Percentiles rank a stretch among this genome's conserved stretches.
These are phyloP conservation scores for Cotoneaster glaucophyllus DNA, from an alignment of 306 rosid species.

Conservation along the genomic window DNA sequence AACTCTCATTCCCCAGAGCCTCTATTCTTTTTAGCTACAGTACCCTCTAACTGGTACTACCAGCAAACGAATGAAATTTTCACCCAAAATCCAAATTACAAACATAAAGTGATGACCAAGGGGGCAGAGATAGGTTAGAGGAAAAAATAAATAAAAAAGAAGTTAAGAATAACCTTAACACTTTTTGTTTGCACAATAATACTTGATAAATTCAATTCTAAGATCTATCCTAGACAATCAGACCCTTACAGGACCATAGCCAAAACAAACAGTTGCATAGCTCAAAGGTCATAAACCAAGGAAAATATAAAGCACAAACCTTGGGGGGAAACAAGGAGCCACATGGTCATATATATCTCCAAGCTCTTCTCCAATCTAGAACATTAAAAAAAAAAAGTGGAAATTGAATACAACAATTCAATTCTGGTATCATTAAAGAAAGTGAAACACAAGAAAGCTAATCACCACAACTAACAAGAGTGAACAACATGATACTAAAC, in stretches of 20 bases:
- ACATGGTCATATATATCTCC: slow-evolving; percentile 87
- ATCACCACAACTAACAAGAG: background rate
- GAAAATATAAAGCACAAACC: slow-evolving; percentile 41
- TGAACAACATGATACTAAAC: background rate
- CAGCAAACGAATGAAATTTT: background rate
- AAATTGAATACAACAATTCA: background rate
- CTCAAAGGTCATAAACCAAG: slow-evolving; percentile 18
- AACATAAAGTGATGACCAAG: background rate
- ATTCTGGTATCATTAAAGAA: background rate
- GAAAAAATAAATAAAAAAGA: background rate
- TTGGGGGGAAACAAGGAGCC: slow-evolving; percentile 98
- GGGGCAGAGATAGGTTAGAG: too few species aligned
- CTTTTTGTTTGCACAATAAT: background rate
- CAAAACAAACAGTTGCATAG: slow-evolving; percentile 6
- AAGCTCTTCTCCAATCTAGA: slow-evolving; percentile 91
- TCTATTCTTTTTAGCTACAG: background rate
- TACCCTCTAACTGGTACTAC: background rate
- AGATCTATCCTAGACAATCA: background rate
- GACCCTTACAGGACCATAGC: background rate
- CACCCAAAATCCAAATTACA: background rate
- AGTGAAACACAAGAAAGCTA: background rate
- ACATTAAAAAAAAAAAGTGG: slow-evolving; percentile 16
- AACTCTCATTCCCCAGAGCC: background rate
- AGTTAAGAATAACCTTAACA: background rate
- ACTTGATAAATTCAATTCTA: background rate